These are phyloP conservation scores for Pseudopithomyces chartarum DNA, from an alignment of 2,329 filamentous ascomycete genomes.

Conservation along the genomic window DNA sequence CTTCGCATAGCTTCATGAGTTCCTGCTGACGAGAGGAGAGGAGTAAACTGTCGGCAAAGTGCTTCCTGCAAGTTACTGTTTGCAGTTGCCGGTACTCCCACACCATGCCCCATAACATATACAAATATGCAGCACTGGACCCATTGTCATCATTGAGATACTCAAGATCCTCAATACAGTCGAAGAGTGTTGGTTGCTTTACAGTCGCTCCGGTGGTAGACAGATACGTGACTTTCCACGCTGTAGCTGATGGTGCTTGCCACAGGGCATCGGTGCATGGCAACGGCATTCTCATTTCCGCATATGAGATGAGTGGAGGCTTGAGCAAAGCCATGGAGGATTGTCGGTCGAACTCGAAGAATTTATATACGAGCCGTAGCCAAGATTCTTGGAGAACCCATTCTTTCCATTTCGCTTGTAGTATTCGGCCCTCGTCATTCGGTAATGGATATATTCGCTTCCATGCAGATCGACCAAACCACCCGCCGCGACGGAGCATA, in stretches of 20 bases:
- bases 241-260: slow-evolving; percentile 65
- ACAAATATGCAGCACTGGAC: slow-evolving; percentile 64
- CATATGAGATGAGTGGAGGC: slow-evolving; percentile 69
- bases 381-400: slow-evolving; percentile 71
- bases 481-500: slow-evolving; percentile 62
- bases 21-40: slow-evolving; percentile 55
- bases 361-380: slow-evolving; percentile 70
- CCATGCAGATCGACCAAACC: slow-evolving; percentile 63
- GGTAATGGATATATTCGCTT: slow-evolving; percentile 56
- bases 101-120: slow-evolving; percentile 69
- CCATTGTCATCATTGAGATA: slow-evolving; percentile 24
- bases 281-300: slow-evolving; percentile 69
- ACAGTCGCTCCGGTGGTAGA: slow-evolving; percentile 26
- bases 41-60: slow-evolving; percentile 40
- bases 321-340: slow-evolving; percentile 70
- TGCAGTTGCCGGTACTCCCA: slow-evolving; percentile 69
- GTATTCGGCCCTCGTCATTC: slow-evolving; percentile 59
- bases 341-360: slow-evolving; percentile 69
- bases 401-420: slow-evolving; percentile 68
- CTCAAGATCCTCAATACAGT: slow-evolving; percentile 35
- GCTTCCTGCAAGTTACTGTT: slow-evolving; percentile 47
- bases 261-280: slow-evolving; percentile 67
- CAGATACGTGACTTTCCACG: slow-evolving; percentile 69
- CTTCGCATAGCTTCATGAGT: slow-evolving; percentile 62
- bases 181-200: slow-evolving; percentile 33